Evolutionary conservation across 78 protist genomes (phyloP).

Genomic region (Blattamonas nauphoetae): DNA sequence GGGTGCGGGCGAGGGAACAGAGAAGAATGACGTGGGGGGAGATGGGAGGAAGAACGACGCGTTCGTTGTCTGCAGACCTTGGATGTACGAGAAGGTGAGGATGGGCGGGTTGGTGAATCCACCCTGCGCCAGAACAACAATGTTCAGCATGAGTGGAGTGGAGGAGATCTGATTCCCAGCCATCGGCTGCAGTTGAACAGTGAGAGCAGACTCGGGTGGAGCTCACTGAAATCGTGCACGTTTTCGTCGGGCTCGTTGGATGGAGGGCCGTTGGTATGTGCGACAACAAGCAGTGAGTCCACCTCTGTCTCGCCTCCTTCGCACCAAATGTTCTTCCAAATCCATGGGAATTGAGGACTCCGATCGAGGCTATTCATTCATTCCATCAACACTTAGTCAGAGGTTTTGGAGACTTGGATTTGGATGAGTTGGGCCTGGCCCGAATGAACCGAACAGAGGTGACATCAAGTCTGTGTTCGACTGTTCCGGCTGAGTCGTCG

Average conservation of each 20-base stretch:
- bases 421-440: not conserved
- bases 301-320: not conserved
- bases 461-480: not conserved
- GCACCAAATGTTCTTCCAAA: not conserved
- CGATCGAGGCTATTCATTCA: not conserved
- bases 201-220: not conserved
- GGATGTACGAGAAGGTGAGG: not conserved
- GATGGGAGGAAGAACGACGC: too few species aligned
- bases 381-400: not conserved
- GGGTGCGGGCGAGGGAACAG: too few species aligned
- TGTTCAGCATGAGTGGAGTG: not conserved
- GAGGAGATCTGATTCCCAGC: not conserved
- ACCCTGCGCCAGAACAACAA: not conserved
- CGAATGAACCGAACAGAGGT: too few species aligned
- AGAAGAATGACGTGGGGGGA: too few species aligned
- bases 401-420: not conserved
- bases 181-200: not conserved
- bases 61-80: not conserved
- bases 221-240: not conserved
- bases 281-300: not conserved
- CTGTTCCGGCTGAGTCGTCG: not conserved
- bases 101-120: not conserved
- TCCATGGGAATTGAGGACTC: not conserved
- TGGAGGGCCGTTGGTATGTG: not conserved
- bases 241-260: not conserved